These are phyloP conservation scores for Chenopodium suecicum DNA, from an alignment of 148 eudicot genomes.

Conservation along the genomic window DNA sequence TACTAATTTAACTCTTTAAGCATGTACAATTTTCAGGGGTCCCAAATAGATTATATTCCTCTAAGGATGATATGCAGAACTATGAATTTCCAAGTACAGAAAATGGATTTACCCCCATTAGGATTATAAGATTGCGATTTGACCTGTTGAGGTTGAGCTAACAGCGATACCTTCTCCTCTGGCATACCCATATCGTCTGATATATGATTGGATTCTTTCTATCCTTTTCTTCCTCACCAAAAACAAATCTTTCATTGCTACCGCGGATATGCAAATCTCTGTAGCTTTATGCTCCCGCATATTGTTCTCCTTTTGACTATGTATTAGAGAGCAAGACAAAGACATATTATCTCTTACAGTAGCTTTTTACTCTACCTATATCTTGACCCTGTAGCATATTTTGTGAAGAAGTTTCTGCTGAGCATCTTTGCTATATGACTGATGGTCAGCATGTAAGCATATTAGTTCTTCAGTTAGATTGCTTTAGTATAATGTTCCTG, in stretches of 20 bases:
- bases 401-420: neutral
- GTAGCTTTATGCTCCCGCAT: slow-evolving; percentile 28
- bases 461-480: neutral
- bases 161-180: neutral
- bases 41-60: slow-evolving; percentile 29
- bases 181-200: neutral
- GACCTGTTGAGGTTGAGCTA: neutral
- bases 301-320: slow-evolving; percentile 25
- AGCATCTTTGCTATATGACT: neutral
- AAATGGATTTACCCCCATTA: slow-evolving; percentile 11
- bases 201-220: slow-evolving; percentile 13
- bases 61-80: slow-evolving; percentile 3
- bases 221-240: neutral
- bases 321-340: neutral
- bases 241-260: neutral
- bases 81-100: slow-evolving; percentile 13
- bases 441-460: neutral
- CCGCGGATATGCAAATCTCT: slow-evolving; percentile 18
- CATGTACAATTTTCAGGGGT: slow-evolving; percentile 12
- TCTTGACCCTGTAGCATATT: slow-evolving; percentile 6
- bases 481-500: slow-evolving; percentile 1
- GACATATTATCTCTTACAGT: neutral
- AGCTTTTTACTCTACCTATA: slow-evolving; percentile 5
- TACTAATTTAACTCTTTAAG: neutral
- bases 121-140: neutral